These are phyloP conservation scores for Gracilaria caudata DNA, from an alignment of 23 red algal species.

Conservation along the genomic window DNA sequence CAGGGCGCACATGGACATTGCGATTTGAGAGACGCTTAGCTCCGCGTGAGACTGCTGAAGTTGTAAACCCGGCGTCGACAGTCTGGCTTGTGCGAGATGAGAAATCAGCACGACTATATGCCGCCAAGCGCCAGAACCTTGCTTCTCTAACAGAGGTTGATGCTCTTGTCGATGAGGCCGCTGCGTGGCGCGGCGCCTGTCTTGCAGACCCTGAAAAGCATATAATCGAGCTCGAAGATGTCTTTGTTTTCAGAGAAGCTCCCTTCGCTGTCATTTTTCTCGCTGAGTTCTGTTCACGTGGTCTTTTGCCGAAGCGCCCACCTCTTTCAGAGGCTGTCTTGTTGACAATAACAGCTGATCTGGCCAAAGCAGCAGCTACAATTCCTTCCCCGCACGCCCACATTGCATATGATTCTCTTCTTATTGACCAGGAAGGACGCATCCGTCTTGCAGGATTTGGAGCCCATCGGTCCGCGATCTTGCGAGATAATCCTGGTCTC, in stretches of 20 bases:
- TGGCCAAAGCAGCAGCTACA: constrained; percentile 27
- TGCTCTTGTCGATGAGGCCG: constrained; percentile 80
- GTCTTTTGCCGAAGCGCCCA: constrained; percentile 30
- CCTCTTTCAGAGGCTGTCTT: constrained; percentile 50
- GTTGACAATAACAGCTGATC: constrained; percentile 47
- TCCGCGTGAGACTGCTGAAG: constrained; percentile 33
- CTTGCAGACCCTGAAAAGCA: constrained; percentile 44
- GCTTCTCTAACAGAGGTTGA: constrained; percentile 59
- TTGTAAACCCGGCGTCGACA: constrained; percentile 49
- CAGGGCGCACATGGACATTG: constrained; percentile 64
- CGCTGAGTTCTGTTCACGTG: constrained; percentile 51
- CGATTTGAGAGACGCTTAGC: constrained; percentile 65
- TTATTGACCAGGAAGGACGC: constrained; percentile 46
- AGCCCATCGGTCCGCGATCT: constrained; percentile 61
- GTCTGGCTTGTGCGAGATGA: constrained; percentile 73
- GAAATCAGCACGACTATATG: constrained; percentile 43
- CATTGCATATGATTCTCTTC: constrained; percentile 60
- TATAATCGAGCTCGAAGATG: constrained; percentile 77
- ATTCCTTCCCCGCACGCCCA: constrained; percentile 53
- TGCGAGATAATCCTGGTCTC: constrained; percentile 60
- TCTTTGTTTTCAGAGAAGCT: constrained; percentile 65
- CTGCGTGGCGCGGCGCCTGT: constrained; percentile 70
- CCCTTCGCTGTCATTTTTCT: constrained; percentile 56
- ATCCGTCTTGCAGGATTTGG: constrained; percentile 64
- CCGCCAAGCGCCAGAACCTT: constrained; percentile 64